A percentile compares a stretch with the other conserved stretches of the same genome.
phyloP scores from a whole-genome alignment of 2,329 filamentous ascomycete genomes.

The Amauroascus verrucosus region DNA sequence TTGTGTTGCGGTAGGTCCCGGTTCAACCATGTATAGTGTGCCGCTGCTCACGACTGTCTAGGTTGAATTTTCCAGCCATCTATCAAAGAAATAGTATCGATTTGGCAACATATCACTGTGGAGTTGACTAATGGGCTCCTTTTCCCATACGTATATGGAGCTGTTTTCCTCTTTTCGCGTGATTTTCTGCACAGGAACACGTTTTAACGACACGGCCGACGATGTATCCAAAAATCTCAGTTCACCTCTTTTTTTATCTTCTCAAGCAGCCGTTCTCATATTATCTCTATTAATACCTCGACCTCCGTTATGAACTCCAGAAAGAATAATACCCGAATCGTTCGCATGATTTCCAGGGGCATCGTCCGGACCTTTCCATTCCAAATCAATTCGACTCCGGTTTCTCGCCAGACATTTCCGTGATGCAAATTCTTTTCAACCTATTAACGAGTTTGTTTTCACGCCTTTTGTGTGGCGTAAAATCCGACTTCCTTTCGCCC shows the following conservation, averaged over 20 bases:
- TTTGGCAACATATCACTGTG: background rate
- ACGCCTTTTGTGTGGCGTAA: background rate
- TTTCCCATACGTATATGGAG: slow-evolving; percentile 4
- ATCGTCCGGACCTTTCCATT: background rate
- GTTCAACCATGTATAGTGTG: background rate
- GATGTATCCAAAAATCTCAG: slow-evolving; percentile 12
- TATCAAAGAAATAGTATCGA: background rate
- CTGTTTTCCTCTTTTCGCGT: slow-evolving; percentile 8
- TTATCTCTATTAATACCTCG: slow-evolving; percentile 10
- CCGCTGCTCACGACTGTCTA: background rate
- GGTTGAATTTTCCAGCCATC: background rate
- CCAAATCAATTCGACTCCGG: background rate
- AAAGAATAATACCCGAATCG: slow-evolving; percentile 8
- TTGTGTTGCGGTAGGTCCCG: slow-evolving; percentile 67
- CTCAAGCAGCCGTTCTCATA: background rate
- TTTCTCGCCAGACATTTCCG: background rate
- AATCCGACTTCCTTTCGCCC: background rate
- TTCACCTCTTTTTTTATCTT: slow-evolving; percentile 2
- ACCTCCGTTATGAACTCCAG: slow-evolving; percentile 5
- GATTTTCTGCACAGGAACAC: slow-evolving; percentile 13
- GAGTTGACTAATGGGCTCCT: slow-evolving; percentile 9
- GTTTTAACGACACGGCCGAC: slow-evolving; percentile 17
- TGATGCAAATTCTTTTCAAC: background rate
- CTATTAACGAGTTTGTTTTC: background rate
- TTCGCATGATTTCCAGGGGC: background rate